These are phyloP conservation scores for Teratosphaeria destructans DNA, from an alignment of 2,329 filamentous ascomycete genomes.

Conservation along the genomic window DNA sequence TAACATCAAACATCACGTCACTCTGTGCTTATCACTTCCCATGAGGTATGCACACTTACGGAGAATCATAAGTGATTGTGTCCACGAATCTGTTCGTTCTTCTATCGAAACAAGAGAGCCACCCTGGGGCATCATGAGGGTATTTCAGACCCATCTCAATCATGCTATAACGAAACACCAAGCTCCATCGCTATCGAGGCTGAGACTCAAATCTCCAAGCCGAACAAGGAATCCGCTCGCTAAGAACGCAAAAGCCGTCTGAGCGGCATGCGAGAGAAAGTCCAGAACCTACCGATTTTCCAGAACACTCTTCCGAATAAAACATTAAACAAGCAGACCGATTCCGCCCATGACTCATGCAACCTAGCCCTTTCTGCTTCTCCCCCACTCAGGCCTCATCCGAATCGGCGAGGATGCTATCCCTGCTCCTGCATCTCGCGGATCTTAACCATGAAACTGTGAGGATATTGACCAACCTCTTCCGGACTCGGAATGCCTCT, in stretches of 20 bases:
- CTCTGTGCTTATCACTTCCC: neutral
- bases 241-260: neutral
- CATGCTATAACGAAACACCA: neutral
- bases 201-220: neutral
- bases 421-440: constrained; percentile 29
- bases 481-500: constrained; percentile 47
- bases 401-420: neutral
- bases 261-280: neutral
- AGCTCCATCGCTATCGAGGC: neutral
- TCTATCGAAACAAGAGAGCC: neutral
- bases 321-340: neutral
- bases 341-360: neutral
- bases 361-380: neutral
- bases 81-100: neutral
- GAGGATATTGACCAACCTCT: constrained; percentile 39
- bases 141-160: neutral
- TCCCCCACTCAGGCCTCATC: neutral
- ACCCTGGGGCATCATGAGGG: neutral
- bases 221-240: neutral
- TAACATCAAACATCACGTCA: neutral
- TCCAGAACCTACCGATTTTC: neutral
- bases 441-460: constrained; percentile 39
- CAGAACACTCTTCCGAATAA: neutral
- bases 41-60: no score
- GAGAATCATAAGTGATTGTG: no score